Evolutionary conservation across 306 rosid species (phyloP).

Genomic region (Malus asiatica): DNA sequence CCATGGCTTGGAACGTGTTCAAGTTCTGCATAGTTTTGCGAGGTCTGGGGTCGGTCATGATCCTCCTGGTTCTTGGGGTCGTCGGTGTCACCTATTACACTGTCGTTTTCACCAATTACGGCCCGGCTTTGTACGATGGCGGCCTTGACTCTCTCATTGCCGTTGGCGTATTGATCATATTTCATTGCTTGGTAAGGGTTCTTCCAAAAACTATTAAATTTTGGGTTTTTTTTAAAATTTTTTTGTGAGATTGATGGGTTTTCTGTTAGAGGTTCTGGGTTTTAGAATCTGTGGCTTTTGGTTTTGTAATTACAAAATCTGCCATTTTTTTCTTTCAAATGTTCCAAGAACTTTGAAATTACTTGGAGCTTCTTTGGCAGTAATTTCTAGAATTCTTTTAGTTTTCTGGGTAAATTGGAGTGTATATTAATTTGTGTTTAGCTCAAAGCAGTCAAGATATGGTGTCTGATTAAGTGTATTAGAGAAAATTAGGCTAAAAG

Average conservation of each 20-base stretch:
- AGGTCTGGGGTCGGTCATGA: constrained; percentile 97
- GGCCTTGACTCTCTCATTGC: constrained; percentile 67
- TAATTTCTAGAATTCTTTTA: not conserved
- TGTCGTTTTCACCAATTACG: constrained; percentile 86
- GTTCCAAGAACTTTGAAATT: not conserved
- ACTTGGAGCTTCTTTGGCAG: not conserved
- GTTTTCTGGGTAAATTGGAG: not conserved
- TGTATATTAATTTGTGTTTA: not conserved
- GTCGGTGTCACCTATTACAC: constrained; percentile 96
- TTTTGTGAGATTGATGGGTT: not conserved
- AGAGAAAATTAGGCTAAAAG: constrained; percentile 8
- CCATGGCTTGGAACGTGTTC: constrained; percentile 99
- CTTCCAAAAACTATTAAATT: constrained; percentile 3
- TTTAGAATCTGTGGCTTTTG: not conserved
- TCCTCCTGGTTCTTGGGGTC: constrained; percentile 89
- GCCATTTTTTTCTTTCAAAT: not conserved
- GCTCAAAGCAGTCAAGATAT: not conserved
- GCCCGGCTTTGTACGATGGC: constrained; percentile 65
- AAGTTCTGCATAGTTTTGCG: constrained; percentile 95
- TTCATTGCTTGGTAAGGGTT: constrained; percentile 76
- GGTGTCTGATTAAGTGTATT: not conserved
- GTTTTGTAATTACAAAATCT: not conserved
- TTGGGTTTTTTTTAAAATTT: not conserved
- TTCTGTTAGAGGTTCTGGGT: not conserved
- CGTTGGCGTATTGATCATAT: constrained; percentile 65